phyloP scores from a whole-genome alignment of 768 basidiomycete species.

The Termitomyces sp. region DNA sequence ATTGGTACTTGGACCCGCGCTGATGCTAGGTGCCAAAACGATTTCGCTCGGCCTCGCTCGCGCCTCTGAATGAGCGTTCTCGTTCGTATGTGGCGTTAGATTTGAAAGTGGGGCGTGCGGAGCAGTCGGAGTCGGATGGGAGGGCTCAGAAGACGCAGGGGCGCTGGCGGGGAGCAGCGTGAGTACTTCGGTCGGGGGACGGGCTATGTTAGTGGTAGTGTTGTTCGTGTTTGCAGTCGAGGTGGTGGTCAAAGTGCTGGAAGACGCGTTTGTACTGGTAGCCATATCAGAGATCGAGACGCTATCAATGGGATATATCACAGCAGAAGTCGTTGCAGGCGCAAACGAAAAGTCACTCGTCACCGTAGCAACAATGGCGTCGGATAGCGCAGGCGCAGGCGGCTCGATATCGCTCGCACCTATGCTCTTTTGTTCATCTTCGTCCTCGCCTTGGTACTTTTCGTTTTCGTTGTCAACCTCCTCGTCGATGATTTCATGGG shows the following conservation, averaged over 20 bases:
- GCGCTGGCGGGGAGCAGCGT: background rate
- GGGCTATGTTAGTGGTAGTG: background rate
- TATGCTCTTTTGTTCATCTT: background rate
- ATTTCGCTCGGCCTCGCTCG: no score
- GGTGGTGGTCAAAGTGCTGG: background rate
- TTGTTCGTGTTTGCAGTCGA: background rate
- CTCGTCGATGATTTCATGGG: background rate
- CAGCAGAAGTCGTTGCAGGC: background rate
- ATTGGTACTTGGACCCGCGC: background rate
- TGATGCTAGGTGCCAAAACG: no score
- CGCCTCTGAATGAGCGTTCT: background rate
- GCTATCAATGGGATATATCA: background rate
- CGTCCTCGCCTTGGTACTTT: background rate
- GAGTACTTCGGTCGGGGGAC: background rate
- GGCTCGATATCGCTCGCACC: no score
- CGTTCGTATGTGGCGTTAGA: background rate
- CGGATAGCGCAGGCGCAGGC: background rate
- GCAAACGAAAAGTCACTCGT: background rate
- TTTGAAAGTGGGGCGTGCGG: no score
- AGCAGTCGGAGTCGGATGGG: background rate
- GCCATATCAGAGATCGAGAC: background rate
- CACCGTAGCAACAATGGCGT: background rate
- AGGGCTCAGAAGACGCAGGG: background rate
- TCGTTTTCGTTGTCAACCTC: background rate
- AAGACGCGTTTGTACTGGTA: background rate